phyloP scores from a whole-genome alignment of 495 filamentous ascomycete genomes.

The Glutinoglossum americanum region DNA sequence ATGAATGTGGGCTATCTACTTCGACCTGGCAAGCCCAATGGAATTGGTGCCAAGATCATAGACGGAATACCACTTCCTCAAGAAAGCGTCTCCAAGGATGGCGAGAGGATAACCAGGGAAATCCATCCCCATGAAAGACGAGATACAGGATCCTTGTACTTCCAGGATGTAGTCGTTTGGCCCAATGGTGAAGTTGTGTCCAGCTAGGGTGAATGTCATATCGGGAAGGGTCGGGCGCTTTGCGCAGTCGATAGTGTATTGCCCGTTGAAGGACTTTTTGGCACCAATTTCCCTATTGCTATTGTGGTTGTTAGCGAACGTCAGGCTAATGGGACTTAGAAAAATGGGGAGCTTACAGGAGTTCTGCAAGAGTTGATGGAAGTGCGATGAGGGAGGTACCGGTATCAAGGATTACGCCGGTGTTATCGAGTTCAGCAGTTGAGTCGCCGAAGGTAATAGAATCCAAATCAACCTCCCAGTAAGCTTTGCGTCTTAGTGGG shows the following conservation, averaged over 20 bases:
- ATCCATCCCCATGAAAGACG: slow-evolving; percentile 95
- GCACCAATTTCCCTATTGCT: slow-evolving; percentile 92
- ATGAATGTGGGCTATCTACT: slow-evolving; percentile 19
- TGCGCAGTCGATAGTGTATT: slow-evolving; percentile 80
- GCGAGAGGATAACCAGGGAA: slow-evolving; percentile 85
- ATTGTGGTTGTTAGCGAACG: slow-evolving; percentile 8
- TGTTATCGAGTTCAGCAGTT: slow-evolving; percentile 72
- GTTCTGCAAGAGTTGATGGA: slow-evolving; percentile 78
- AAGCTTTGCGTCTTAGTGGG: slow-evolving; percentile 90
- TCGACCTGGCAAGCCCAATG: slow-evolving; percentile 74
- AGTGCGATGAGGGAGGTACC: slow-evolving; percentile 96
- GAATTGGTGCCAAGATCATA: slow-evolving; percentile 74
- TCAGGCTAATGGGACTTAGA: neutral
- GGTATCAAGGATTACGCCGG: slow-evolving; percentile 92
- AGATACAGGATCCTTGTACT: slow-evolving; percentile 87
- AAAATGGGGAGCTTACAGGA: slow-evolving; percentile 34
- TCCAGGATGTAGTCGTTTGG: slow-evolving; percentile 93
- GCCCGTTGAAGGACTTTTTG: slow-evolving; percentile 87
- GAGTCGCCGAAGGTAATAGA: slow-evolving; percentile 69
- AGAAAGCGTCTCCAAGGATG: slow-evolving; percentile 94
- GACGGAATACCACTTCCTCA: slow-evolving; percentile 90
- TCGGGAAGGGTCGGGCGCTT: slow-evolving; percentile 69
- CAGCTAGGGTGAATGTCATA: slow-evolving; percentile 66
- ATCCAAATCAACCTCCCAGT: slow-evolving; percentile 98
- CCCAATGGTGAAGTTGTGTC: slow-evolving; percentile 76